Evolutionary conservation across 768 basidiomycete genomes (phyloP).

Genomic region (Boletales sp.): DNA sequence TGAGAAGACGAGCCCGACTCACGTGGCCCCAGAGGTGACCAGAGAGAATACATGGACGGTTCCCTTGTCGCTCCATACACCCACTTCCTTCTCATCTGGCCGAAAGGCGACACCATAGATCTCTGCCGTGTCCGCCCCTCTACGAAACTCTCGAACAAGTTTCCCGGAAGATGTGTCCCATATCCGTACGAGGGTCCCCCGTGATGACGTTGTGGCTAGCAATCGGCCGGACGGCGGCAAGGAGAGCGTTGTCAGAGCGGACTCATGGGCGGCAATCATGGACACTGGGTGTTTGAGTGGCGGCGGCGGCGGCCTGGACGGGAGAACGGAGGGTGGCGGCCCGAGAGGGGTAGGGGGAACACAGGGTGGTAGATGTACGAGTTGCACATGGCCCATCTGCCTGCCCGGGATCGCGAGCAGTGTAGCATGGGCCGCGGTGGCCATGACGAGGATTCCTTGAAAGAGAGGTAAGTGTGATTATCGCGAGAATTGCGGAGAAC

Average conservation of each 20-base stretch:
- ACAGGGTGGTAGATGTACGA: slow-evolving; percentile 83
- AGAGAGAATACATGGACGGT: slow-evolving; percentile 89
- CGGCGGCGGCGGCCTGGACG: slow-evolving; percentile 53
- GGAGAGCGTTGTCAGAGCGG: slow-evolving; percentile 74
- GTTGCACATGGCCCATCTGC: slow-evolving; percentile 84
- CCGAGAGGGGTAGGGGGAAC: slow-evolving; percentile 52
- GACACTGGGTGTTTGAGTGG: slow-evolving; percentile 65
- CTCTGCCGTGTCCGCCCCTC: slow-evolving; percentile 86
- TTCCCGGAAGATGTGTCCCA: slow-evolving; percentile 79
- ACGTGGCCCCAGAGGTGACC: slow-evolving; percentile 61
- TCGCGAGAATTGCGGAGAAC: slow-evolving; percentile 4
- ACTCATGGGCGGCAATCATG: slow-evolving; percentile 81
- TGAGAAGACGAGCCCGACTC: slow-evolving; percentile 31
- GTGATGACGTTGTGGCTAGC: slow-evolving; percentile 78
- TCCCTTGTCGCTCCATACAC: slow-evolving; percentile 94
- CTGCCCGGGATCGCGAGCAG: slow-evolving; percentile 82
- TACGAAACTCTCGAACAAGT: slow-evolving; percentile 72
- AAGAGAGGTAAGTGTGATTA: background rate
- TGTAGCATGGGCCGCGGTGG: slow-evolving; percentile 73
- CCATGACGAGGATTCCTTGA: slow-evolving; percentile 75
- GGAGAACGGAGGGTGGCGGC: slow-evolving; percentile 51
- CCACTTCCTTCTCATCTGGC: slow-evolving; percentile 80
- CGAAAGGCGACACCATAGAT: slow-evolving; percentile 90
- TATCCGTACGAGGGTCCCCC: slow-evolving; percentile 83
- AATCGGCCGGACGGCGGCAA: slow-evolving; percentile 74